These are phyloP conservation scores for Hirschfeldia incana DNA, from an alignment of 345 rosid genomes.

Conservation along the genomic window DNA sequence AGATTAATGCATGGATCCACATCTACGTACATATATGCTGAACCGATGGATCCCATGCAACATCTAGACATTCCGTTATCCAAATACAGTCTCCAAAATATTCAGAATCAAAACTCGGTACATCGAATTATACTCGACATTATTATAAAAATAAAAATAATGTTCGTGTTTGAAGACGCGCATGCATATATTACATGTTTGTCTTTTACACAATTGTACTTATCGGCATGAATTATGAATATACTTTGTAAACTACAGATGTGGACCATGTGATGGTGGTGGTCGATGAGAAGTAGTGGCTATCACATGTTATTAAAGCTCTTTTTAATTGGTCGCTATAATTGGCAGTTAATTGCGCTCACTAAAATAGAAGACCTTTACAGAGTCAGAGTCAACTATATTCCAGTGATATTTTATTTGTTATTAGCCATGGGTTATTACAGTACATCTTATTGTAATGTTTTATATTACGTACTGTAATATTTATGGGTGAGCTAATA, in stretches of 20 bases:
- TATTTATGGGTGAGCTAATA: not conserved
- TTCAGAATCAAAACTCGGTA: slow-evolving; percentile 18
- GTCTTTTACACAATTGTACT: slow-evolving; percentile 17
- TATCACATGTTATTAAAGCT: slow-evolving; percentile 25
- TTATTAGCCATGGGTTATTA: not conserved
- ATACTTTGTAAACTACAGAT: not conserved
- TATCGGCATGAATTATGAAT: slow-evolving; percentile 3
- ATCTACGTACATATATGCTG: slow-evolving; percentile 1
- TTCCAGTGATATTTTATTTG: not conserved
- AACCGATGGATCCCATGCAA: not conserved
- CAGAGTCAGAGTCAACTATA: not conserved
- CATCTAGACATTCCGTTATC: not conserved
- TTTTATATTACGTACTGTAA: not conserved
- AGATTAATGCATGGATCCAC: not conserved
- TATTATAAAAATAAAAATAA: not conserved
- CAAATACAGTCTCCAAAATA: not conserved
- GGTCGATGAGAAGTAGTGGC: slow-evolving; percentile 19
- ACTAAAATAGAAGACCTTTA: slow-evolving; percentile 9
- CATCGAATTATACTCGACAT: slow-evolving; percentile 17
- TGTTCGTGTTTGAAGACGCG: slow-evolving; percentile 14
- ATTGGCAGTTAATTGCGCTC: slow-evolving; percentile 6
- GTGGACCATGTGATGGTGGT: slow-evolving; percentile 32
- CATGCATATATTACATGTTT: slow-evolving; percentile 16
- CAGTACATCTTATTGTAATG: not conserved
- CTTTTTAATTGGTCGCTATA: slow-evolving; percentile 15